phyloP scores from a whole-genome alignment of 1,284 basidiomycete genomes.

The Sanghuangporus baumii region DNA sequence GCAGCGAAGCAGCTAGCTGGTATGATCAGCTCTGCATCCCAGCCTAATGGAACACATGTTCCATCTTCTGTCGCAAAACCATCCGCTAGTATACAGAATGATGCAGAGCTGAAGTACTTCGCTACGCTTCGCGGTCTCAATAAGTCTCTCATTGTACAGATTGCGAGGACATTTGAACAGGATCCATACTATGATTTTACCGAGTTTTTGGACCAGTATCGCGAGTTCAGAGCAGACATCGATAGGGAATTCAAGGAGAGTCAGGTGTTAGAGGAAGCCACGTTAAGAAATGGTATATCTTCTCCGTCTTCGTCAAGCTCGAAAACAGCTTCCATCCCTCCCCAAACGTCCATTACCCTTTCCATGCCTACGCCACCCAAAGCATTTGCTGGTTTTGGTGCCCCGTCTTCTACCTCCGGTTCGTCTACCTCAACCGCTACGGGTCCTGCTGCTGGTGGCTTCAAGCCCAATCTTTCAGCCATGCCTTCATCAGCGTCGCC shows the following conservation, averaged over 20 bases:
- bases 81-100: constrained; percentile 4
- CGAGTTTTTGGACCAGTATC: constrained; percentile 60
- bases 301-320: constrained; percentile 11
- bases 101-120: constrained; percentile 52
- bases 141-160: constrained; percentile 57
- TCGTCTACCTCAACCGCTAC: neutral
- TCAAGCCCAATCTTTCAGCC: constrained; percentile 16
- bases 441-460: neutral
- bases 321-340: constrained; percentile 6
- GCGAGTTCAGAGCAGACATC: constrained; percentile 48
- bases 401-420: neutral
- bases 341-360: constrained; percentile 21
- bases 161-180: constrained; percentile 57
- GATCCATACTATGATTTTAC: constrained; percentile 77
- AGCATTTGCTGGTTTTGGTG: constrained; percentile 6
- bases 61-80: constrained; percentile 24
- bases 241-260: constrained; percentile 51
- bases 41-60: constrained; percentile 8
- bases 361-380: constrained; percentile 22
- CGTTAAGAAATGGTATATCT: constrained; percentile 1
- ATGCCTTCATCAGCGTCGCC: constrained; percentile 11
- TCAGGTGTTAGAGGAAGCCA: constrained; percentile 20
- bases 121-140: constrained; percentile 78
- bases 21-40: constrained; percentile 10
- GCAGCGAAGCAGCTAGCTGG: constrained; percentile 28